Evolutionary conservation across 1,139 yeast species (phyloP).

Genomic region (Taiozyma onychis): DNA sequence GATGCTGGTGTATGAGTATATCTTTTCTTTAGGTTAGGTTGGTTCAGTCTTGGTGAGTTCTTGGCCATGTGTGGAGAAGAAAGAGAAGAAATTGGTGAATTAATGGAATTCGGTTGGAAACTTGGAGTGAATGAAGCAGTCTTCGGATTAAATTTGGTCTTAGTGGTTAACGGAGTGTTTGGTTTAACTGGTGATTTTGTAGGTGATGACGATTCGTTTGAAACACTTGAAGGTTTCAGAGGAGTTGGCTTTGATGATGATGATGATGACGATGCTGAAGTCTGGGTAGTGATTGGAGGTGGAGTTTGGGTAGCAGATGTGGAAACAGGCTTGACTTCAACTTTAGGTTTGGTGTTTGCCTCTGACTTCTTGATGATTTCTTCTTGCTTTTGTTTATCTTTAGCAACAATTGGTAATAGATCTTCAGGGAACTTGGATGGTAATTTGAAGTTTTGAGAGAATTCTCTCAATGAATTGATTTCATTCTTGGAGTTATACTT

Average conservation of each 20-base stretch:
- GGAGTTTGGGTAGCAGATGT: constrained; percentile 7
- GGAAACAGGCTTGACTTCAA: constrained; percentile 2
- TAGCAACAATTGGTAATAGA: constrained; percentile 67
- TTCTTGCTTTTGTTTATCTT: constrained; percentile 60
- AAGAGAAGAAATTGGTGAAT: constrained; percentile 18
- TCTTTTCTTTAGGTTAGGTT: constrained; percentile 14
- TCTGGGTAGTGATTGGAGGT: constrained; percentile 10
- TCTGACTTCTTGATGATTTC: constrained; percentile 40
- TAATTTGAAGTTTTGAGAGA: constrained; percentile 77
- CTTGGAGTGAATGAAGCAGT: constrained; percentile 70
- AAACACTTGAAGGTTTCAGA: constrained; percentile 1
- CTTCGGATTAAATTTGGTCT: constrained; percentile 63
- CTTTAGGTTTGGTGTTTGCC: constrained; percentile 9
- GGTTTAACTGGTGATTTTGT: constrained; percentile 41
- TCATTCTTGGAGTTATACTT: constrained; percentile 56
- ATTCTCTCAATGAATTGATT: constrained; percentile 75
- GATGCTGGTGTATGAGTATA: constrained; percentile 11
- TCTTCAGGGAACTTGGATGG: constrained; percentile 73
- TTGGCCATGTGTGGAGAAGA: constrained; percentile 14
- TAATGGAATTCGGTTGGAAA: constrained; percentile 18
- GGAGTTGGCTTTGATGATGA: neutral
- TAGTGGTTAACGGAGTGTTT: neutral
- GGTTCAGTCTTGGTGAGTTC: constrained; percentile 18
- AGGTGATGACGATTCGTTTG: constrained; percentile 22
- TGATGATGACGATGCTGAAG: constrained; percentile 15